phyloP scores from a whole-genome alignment of 768 basidiomycete species.

The Cystobasidium onofrii region DNA sequence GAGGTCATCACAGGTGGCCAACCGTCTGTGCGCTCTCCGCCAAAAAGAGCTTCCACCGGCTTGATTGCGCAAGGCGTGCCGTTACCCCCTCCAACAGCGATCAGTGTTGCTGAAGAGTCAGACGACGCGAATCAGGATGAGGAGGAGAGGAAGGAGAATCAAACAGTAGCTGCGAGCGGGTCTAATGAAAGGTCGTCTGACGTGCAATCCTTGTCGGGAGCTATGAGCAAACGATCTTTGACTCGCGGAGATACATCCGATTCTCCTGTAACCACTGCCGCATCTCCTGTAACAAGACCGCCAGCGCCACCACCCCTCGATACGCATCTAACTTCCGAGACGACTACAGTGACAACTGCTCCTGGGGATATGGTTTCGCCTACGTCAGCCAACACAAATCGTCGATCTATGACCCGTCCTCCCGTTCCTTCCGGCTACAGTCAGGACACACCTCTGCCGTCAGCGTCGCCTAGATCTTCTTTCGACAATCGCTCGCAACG shows the following conservation, averaged over 20 bases:
- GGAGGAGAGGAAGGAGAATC: neutral
- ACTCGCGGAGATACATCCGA: neutral
- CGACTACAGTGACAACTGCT: neutral
- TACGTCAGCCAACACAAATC: neutral
- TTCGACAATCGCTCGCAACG: constrained; percentile 6
- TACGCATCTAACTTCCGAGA: neutral
- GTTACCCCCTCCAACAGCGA: constrained; percentile 2
- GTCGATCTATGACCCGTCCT: constrained; percentile 21
- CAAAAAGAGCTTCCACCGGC: neutral
- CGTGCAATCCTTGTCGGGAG: neutral
- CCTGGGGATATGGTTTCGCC: neutral
- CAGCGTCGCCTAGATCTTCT: neutral
- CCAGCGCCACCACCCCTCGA: neutral
- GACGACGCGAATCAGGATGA: neutral
- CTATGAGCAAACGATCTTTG: neutral
- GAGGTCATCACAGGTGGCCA: neutral
- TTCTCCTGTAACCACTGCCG: neutral
- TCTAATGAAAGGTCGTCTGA: neutral
- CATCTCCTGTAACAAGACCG: neutral
- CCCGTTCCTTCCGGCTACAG: constrained; percentile 20
- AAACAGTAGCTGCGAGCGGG: neutral
- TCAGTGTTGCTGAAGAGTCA: neutral
- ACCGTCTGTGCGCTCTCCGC: neutral
- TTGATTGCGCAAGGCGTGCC: neutral
- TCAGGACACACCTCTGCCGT: neutral